phyloP scores from a whole-genome alignment of 345 rosid species.

The Euphorbia tirucalli region DNA sequence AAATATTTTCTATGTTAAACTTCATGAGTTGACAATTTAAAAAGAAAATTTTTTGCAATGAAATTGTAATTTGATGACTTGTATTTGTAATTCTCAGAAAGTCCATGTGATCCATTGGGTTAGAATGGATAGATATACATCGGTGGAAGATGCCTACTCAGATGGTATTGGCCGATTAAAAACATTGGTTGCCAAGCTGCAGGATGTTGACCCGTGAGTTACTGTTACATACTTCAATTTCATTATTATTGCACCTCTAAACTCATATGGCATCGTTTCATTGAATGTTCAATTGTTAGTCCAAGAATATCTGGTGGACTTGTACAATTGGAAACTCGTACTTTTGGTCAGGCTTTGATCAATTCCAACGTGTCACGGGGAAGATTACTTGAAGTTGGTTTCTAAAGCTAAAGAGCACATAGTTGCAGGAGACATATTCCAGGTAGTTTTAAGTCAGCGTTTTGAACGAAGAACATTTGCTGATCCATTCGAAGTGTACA shows the following conservation, averaged over 20 bases:
- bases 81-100: too few relatives aligned
- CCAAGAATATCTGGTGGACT: slow-evolving; percentile 56
- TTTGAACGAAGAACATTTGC: too few relatives aligned
- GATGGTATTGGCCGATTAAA: slow-evolving; percentile 49
- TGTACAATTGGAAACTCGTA: slow-evolving; percentile 51
- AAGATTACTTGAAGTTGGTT: slow-evolving; percentile 64
- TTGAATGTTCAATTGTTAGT: slow-evolving; percentile 35
- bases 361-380: slow-evolving; percentile 66
- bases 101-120: too few relatives aligned
- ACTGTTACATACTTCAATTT: slow-evolving; percentile 3
- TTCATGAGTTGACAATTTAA: slow-evolving; percentile 26
- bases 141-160: slow-evolving; percentile 47
- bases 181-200: slow-evolving; percentile 44
- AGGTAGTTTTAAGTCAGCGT: too few relatives aligned
- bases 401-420: slow-evolving; percentile 84
- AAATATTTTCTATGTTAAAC: too few relatives aligned
- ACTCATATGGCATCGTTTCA: not conserved
- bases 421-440: too few relatives aligned
- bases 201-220: slow-evolving; percentile 42
- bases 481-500: too few relatives aligned
- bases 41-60: slow-evolving; percentile 42
- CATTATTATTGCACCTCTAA: too few relatives aligned
- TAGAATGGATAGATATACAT: too few relatives aligned
- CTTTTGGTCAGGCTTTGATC: slow-evolving; percentile 55
- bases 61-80: too few relatives aligned